Conservation (phyloP, 2,329 filamentous ascomycete species). For the Ophiocordyceps robertsii region DNA sequence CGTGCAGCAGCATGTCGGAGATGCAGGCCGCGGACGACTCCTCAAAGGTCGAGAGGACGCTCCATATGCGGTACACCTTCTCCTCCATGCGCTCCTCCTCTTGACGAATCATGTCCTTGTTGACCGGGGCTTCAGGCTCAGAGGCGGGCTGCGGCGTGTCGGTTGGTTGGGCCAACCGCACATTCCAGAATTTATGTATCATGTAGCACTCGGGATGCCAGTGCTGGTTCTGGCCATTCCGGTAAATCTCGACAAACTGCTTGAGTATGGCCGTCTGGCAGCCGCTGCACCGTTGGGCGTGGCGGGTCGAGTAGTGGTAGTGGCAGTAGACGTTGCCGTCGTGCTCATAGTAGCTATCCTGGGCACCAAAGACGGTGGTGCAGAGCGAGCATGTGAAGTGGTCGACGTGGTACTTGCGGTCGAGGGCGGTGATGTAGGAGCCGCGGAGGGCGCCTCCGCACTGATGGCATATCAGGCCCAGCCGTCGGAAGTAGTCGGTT, state of each 20-base stretch:
- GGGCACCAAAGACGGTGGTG: conserved; percentile 92
- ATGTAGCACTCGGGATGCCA: conserved; percentile 99
- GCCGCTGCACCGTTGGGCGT: conserved; percentile 90
- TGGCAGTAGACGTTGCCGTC: conserved; percentile 95
- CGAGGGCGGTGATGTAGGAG: conserved; percentile 94
- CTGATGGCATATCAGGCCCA: conserved; percentile 81
- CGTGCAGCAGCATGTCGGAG: conserved; percentile 95
- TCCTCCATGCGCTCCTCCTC: conserved; percentile 94
- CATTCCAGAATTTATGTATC: conserved; percentile 99
- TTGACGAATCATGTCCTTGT: conserved; percentile 62
- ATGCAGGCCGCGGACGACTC: conserved; percentile 97
- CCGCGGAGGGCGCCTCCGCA: conserved; percentile 87
- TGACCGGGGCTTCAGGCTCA: conserved; percentile 38
- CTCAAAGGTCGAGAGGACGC: conserved; percentile 90
- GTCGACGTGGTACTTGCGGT: conserved; percentile 97
- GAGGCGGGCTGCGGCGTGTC: conserved; percentile 30
- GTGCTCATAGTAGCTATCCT: conserved; percentile 98
- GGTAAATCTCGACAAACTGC: conserved; percentile 97
- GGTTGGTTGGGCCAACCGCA: conserved; percentile 58
- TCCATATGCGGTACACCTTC: conserved; percentile 97
- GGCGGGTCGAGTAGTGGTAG: conserved; percentile 96
- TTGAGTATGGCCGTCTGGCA: conserved; percentile 96
- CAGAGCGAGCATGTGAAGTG: conserved; percentile 98
- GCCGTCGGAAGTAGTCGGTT: conserved; percentile 88
- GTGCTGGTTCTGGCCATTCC: conserved; percentile 95